phyloP scores from a whole-genome alignment of 169 alveolate genomes.

The Eimeria brunetti region DNA sequence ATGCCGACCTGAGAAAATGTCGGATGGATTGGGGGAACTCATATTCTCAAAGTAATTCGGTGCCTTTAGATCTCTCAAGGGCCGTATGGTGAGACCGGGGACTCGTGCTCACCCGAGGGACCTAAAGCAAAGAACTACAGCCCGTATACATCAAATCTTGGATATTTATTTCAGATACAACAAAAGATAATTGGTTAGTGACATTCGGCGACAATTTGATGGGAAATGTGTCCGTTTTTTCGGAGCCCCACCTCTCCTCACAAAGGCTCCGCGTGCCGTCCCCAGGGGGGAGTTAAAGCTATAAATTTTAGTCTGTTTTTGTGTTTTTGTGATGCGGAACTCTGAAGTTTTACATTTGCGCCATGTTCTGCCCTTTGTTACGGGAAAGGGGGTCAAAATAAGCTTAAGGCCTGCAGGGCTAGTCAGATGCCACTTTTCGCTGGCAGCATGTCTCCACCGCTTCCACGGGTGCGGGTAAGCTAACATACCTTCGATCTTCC shows the following conservation, averaged over 20 bases:
- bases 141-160: no score
- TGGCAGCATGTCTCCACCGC: slow-evolving; percentile 42
- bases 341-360: not conserved
- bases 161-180: no score
- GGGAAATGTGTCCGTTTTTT: no score
- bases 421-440: slow-evolving; percentile 9
- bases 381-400: not conserved
- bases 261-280: not conserved
- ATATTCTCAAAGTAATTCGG: no score
- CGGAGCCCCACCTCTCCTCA: not conserved
- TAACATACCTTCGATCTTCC: not conserved
- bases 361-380: not conserved
- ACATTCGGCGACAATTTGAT: no score
- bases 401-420: not conserved
- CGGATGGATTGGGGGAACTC: no score
- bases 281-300: not conserved
- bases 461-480: slow-evolving; percentile 17
- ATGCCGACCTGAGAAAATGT: no score
- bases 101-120: no score
- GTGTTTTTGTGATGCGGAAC: not conserved
- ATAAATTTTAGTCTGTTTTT: not conserved
- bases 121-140: no score
- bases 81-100: no score
- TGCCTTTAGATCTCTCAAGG: no score
- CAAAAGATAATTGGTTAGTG: no score